A percentile compares a stretch with the other conserved stretches of the same genome.
Conservation (phyloP, 371 early-diverging fungal species). For the Gilbertella persicaria region DNA sequence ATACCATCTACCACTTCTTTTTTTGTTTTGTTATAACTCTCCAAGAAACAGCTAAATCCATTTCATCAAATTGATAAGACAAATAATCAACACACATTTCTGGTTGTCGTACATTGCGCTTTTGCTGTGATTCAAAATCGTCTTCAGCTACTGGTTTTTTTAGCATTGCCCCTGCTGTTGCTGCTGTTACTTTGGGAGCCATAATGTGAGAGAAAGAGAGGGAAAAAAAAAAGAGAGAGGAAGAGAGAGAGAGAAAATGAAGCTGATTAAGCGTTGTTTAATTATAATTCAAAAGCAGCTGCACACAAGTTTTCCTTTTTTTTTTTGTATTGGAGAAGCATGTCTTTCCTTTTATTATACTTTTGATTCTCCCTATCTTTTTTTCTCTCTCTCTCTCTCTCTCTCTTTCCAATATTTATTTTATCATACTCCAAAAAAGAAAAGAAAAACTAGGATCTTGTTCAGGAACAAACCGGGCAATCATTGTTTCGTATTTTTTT, state of each 20-base stretch:
- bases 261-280: no score
- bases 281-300: no score
- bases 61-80: slow-evolving; percentile 56
- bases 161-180: slow-evolving; percentile 2
- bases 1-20: slow-evolving; percentile 56
- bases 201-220: slow-evolving; percentile 1
- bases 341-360: no score
- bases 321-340: no score
- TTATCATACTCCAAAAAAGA: no score
- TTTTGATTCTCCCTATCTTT: no score
- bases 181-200: slow-evolving; percentile 8
- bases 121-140: slow-evolving; percentile 21
- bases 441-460: no score
- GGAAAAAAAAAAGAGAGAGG: neutral
- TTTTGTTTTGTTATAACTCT: slow-evolving; percentile 55
- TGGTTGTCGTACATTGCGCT: slow-evolving; percentile 25
- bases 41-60: slow-evolving; percentile 58
- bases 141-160: slow-evolving; percentile 19
- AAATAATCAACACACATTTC: slow-evolving; percentile 62
- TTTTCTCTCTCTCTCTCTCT: no score
- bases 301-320: no score
- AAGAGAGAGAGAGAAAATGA: neutral
- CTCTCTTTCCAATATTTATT: no score
- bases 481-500: no score
- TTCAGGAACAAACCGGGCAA: no score